Percentiles rank a stretch among this genome's conserved stretches.
These are phyloP conservation scores for Pythium pyrilobum DNA, from an alignment of 352 stramenopile genomes.

Conservation along the genomic window DNA sequence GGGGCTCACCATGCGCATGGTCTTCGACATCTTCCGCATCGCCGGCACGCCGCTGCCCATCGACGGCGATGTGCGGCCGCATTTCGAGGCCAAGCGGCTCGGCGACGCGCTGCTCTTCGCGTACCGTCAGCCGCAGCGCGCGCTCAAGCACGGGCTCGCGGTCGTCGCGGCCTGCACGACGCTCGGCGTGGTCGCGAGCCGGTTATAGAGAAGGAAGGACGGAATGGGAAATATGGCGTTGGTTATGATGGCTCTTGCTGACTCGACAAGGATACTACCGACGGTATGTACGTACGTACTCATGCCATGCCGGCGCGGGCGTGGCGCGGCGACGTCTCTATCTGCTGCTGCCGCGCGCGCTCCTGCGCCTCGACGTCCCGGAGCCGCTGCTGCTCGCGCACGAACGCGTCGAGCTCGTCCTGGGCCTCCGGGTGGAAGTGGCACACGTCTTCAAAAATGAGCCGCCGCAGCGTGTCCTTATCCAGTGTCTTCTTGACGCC, in stretches of 20 bases:
- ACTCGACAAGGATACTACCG: too few species aligned
- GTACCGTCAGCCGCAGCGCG: slow-evolving; percentile 45
- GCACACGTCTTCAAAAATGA: slow-evolving; percentile 86
- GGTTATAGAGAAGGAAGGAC: slow-evolving; percentile 19
- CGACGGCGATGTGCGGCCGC: slow-evolving; percentile 35
- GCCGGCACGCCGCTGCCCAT: slow-evolving; percentile 43
- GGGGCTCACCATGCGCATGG: slow-evolving; percentile 72
- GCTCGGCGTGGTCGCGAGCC: slow-evolving; percentile 20
- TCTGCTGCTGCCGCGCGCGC: slow-evolving; percentile 15
- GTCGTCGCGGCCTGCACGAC: slow-evolving; percentile 40
- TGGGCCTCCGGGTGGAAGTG: slow-evolving; percentile 74
- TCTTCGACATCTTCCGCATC: slow-evolving; percentile 42
- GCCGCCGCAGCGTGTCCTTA: slow-evolving; percentile 68
- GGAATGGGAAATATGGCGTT: too few species aligned
- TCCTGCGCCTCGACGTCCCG: slow-evolving; percentile 23
- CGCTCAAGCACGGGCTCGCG: slow-evolving; percentile 35
- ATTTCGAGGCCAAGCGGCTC: slow-evolving; percentile 49
- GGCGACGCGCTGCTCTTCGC: slow-evolving; percentile 48
- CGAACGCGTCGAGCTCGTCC: slow-evolving; percentile 48
- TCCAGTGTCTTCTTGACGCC: slow-evolving; percentile 43
- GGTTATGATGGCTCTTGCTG: too few species aligned
- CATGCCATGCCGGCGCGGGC: slow-evolving; percentile 16
- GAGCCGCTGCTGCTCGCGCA: slow-evolving; percentile 39
- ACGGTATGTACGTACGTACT: not conserved
- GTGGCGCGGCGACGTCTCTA: slow-evolving; percentile 8